Evolutionary conservation across 1,284 basidiomycete species (phyloP), one percentile per base, ranked within the genome.

Genomic region (Xerocomus tenax): DNA sequence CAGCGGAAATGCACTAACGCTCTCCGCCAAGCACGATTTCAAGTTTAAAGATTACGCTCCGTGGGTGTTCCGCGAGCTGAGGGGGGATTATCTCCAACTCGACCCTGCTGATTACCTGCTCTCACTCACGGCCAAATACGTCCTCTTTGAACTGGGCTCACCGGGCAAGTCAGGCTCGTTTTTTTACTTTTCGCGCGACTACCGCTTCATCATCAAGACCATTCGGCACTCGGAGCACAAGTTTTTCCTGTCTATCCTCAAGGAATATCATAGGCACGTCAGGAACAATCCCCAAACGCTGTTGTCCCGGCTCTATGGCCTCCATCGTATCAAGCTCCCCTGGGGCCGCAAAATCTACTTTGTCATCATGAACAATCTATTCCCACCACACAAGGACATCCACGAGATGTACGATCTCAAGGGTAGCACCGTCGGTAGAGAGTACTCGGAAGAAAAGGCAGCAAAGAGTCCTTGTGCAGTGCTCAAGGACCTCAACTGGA

Each of bases 31-130:
- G 69, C 94, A 95, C 69, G 91, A 95, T 68, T 95, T 95, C 77
- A 98, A 98, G 70, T 98, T 98, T 77, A 98, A 98, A 69, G 95
- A 98, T 67, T 98, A 98, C 66, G 93, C 95, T 0, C 94, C 95
- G 0, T 96, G 89, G 87, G 91, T 98, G 2, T 98, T 98, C 70
- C 87, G 95, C 28, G 90, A 92, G 56, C 74, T 98, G 18, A 85
- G 95, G 25, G 94, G 97, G 68, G 87, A 94, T 58, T 79, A 88
- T 68, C 98, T 98, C 72, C 86, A 90, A 59, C 80, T 98, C 36
- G 95, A 98, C 65, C 93, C 95, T 0, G 92, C 93, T 45, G 95
- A 98, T 69, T 98, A 98, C 69, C 81, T 98, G 23, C 78, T 98
- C 45, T 96, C 93, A 1, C 79, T 98, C 51, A 98, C 95, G 1